Evolutionary conservation across 1,139 yeast species (phyloP).

Genomic region (Yamadazyma trypodendri): DNA sequence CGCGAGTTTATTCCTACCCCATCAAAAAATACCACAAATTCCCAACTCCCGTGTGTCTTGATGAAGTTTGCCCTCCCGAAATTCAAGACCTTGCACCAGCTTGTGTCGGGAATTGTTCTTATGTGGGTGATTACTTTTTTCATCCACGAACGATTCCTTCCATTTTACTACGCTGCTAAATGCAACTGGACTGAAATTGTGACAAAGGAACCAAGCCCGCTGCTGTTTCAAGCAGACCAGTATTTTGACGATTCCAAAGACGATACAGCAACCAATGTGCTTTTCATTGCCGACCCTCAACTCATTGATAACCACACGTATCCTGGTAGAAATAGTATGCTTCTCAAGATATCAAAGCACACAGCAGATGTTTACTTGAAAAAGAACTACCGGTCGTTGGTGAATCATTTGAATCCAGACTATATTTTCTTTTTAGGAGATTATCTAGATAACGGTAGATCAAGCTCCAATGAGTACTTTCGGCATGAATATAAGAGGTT

Average conservation of each 20-base stretch:
- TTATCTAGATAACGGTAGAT: slow-evolving; percentile 53
- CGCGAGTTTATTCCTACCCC: background rate
- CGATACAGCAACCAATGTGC: slow-evolving; percentile 21
- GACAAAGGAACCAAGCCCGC: slow-evolving; percentile 1
- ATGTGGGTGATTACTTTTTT: slow-evolving; percentile 34
- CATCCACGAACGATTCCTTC: slow-evolving; percentile 34
- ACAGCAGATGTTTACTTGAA: slow-evolving; percentile 50
- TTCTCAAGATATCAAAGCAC: slow-evolving; percentile 43
- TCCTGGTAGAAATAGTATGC: slow-evolving; percentile 41
- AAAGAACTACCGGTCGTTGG: slow-evolving; percentile 43
- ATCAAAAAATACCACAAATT: background rate
- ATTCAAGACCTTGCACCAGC: slow-evolving; percentile 27
- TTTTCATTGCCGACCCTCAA: slow-evolving; percentile 48
- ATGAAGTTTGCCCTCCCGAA: slow-evolving; percentile 12
- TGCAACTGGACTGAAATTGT: slow-evolving; percentile 28
- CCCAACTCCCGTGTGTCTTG: too few relatives aligned
- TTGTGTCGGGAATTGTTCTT: slow-evolving; percentile 21
- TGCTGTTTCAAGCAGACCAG: slow-evolving; percentile 6
- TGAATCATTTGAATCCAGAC: slow-evolving; percentile 40
- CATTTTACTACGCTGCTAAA: slow-evolving; percentile 24
- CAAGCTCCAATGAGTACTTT: slow-evolving; percentile 40
- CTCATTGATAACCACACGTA: slow-evolving; percentile 49
- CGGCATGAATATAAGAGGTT: slow-evolving; percentile 38
- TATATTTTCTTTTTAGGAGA: slow-evolving; percentile 53
- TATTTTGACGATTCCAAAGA: slow-evolving; percentile 7